A percentile compares a stretch with the other conserved stretches of the same genome.
Evolutionary conservation across 2,329 filamentous ascomycete genomes (phyloP).

Genomic region (Rhexocercosporidium sp.): DNA sequence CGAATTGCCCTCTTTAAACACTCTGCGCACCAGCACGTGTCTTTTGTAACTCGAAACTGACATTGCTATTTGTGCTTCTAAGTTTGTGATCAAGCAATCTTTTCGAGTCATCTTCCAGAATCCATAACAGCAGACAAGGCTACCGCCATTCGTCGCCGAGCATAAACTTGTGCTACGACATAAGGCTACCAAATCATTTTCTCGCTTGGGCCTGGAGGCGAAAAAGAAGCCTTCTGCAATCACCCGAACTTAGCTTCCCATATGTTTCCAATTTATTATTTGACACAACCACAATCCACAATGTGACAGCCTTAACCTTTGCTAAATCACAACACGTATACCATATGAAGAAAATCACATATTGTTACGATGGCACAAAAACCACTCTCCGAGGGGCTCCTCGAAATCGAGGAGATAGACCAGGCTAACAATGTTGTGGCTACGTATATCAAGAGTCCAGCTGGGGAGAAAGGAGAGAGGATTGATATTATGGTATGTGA

Average conservation of each 20-base stretch:
- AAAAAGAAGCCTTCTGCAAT: background rate
- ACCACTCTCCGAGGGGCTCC: background rate
- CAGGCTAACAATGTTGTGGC: constrained; percentile 42
- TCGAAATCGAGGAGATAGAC: constrained; percentile 39
- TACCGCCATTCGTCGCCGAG: background rate
- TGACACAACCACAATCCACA: background rate
- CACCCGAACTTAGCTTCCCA: background rate
- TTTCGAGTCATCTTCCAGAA: background rate
- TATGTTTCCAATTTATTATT: background rate
- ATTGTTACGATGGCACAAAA: background rate
- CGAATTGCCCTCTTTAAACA: background rate
- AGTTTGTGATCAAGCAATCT: too few species aligned
- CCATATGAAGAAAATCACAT: background rate
- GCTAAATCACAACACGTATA: background rate
- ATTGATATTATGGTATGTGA: constrained; percentile 37
- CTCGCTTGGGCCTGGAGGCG: background rate
- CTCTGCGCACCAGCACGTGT: background rate
- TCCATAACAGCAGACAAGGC: background rate
- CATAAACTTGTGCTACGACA: background rate
- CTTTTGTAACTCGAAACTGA: background rate
- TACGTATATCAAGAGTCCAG: constrained; percentile 36
- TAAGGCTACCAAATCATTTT: background rate
- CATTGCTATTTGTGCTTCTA: too few species aligned
- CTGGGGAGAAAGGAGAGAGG: constrained; percentile 21
- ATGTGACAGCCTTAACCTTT: background rate